Base-by-base conservation (phyloP, 1,284 basidiomycete species). In the Anthracocystis walkeri region DNA sequence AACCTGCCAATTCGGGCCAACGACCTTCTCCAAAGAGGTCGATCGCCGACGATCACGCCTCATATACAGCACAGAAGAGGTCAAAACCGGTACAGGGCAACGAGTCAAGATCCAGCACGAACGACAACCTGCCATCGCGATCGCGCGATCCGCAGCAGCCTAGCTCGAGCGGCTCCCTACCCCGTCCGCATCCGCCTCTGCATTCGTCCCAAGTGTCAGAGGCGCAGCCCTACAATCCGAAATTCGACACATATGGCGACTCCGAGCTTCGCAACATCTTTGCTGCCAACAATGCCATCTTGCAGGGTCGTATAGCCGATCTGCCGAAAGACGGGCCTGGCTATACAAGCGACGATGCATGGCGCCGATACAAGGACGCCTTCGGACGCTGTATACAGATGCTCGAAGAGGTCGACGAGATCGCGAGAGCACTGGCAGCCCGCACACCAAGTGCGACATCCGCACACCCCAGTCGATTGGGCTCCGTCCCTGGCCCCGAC, bases 21-120 rank as follows among this genome's bases (percentile, higher is more conserved):
- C 62, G 58, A 1, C 58, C 62, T 2, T 70, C 62, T 2, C 67
- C 62, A 0, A 70, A 70, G n/a, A 45, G 68, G 6, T 48, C 27
- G 11, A 25, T 51, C 33, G 25, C 33, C 35, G 46, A 49, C 4
- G 33, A 5, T 21, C 21, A 25, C 18, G 38, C 23, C 4, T 20
- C 58, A 2, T 10, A 41, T 7, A 2, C 54, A 1, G 55, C 38
- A 3, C 61, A 52, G 35, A 70, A 70, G 58, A 45, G 55, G 7
- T n/a, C 50, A 2, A 46, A 41, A 25, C 20, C 53, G 5, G 27
- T 10, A 11, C 46, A 48, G 2, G 18, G 7, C 2, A 23, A 12
- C 40, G 35, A 12, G 6, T 33, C 55, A 7, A 33, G 4, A 6
- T n/a, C 35, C 8, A 29, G 16, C 18, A 8, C 21, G 10, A 42